These are phyloP conservation scores for Nemania sp. DNA, from an alignment of 2,329 filamentous ascomycete species.

Conservation along the genomic window DNA sequence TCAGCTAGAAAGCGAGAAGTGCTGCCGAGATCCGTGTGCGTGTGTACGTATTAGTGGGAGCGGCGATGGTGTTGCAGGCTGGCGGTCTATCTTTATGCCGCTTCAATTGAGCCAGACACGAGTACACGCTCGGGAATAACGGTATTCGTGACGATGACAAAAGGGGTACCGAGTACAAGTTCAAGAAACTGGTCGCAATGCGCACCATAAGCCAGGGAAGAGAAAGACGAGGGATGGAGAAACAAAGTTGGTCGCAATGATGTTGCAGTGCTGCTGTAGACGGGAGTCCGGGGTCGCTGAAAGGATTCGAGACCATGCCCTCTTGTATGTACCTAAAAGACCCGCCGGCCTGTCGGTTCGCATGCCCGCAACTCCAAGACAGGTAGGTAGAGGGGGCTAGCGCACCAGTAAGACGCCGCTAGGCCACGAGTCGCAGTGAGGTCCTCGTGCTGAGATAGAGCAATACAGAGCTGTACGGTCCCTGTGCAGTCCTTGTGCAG, in stretches of 20 bases:
- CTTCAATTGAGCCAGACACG: conserved; percentile 14
- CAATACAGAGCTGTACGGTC: background rate
- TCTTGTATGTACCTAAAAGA: background rate
- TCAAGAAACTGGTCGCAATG: conserved; percentile 1
- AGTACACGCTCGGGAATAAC: background rate
- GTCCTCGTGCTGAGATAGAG: background rate
- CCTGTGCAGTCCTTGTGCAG: background rate
- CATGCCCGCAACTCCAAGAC: conserved; percentile 19
- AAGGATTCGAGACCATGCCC: conserved; percentile 31
- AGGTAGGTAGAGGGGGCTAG: background rate
- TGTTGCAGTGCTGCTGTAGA: conserved; percentile 10
- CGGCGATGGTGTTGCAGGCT: background rate
- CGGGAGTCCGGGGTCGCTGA: conserved; percentile 21
- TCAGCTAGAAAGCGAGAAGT: background rate
- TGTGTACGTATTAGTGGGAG: conserved; percentile 8
- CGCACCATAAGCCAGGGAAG: conserved; percentile 4
- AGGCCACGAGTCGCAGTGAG: too few species aligned
- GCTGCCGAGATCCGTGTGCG: conserved; percentile 3
- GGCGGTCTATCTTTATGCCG: background rate
- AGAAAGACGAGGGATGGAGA: background rate
- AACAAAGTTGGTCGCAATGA: conserved; percentile 13
- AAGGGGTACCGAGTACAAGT: background rate
- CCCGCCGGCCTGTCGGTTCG: conserved; percentile 23
- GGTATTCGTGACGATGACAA: background rate
- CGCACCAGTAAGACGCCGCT: background rate